Evolutionary conservation across 352 stramenopile genomes (phyloP).

Genomic region (Pythium chondricola): DNA sequence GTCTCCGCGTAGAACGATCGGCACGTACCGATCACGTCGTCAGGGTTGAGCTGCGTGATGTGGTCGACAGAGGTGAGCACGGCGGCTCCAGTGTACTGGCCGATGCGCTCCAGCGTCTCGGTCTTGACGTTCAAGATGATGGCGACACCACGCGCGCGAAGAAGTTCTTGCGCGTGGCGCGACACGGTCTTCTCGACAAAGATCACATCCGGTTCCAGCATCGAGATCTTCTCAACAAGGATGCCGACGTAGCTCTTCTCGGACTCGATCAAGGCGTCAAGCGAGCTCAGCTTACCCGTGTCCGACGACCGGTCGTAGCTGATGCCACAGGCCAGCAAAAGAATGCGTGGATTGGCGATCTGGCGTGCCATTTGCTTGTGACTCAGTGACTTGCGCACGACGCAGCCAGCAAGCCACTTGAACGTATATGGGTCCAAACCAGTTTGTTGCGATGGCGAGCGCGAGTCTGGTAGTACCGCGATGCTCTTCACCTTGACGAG

Average conservation of each 20-base stretch:
- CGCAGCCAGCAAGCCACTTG: conserved; percentile 92
- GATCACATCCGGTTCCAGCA: conserved; percentile 93
- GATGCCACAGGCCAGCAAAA: conserved; percentile 94
- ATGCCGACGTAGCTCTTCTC: conserved; percentile 97
- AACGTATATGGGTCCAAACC: conserved; percentile 85
- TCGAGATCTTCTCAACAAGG: conserved; percentile 94
- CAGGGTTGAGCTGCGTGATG: conserved; percentile 57
- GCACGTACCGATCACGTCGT: conserved; percentile 56
- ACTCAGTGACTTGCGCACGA: conserved; percentile 95
- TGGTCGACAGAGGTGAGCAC: conserved; percentile 92
- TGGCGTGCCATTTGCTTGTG: conserved; percentile 95
- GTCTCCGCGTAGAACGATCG: conserved; percentile 65
- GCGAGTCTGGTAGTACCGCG: conserved; percentile 24
- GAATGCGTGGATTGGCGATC: conserved; percentile 94
- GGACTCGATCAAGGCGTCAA: conserved; percentile 95
- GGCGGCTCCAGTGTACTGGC: conserved; percentile 89
- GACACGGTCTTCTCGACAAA: conserved; percentile 90
- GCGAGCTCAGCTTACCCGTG: conserved; percentile 86
- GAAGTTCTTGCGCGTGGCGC: conserved; percentile 89
- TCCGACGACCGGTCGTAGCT: conserved; percentile 91
- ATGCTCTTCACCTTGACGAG: conserved; percentile 86
- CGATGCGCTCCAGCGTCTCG: conserved; percentile 89
- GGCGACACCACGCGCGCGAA: conserved; percentile 87
- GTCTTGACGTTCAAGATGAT: conserved; percentile 94
- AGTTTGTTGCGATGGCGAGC: conserved; percentile 46